Base-by-base conservation (phyloP, 805 yeast species). In the Ogataea saltuana region DNA sequence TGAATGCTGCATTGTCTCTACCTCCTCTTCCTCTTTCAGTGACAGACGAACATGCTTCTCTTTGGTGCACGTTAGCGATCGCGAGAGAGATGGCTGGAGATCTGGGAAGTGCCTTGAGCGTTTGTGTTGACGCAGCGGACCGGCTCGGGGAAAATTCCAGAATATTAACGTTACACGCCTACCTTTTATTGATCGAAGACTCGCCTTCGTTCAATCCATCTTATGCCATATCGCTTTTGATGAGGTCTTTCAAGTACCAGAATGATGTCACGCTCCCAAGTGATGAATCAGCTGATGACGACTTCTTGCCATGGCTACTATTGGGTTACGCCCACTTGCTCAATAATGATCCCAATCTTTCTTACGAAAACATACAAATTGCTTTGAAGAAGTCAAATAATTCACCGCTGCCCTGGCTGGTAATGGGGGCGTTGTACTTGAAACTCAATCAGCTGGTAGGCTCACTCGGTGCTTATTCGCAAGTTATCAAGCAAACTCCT, bases 401-500 rank as follows among this genome's bases (percentile, higher is more conserved):
- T 12, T 71, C 74, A 11, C 79, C 85, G n/a, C 64, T 79, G 38
- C 75, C 83, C 3, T 82, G 88, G 89, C 62, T 82, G 25, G 79
- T 83, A 0, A 79, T 81, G 21, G 89, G 86, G 3, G 71, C 77
- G 10, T 64, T 83, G 37, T 81, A 81, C 53, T 60, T 82, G 43
- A 72, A 72, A 48, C 64, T 80, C 50, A 76, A 76, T 34, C 88
- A 82, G 59, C 58, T 82, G 18, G 75, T 80, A 3, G 88, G 82
- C 54, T 81, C 88, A 0, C 64, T 82, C 39, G 80, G 82, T 5
- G 86, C 87, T 2, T 82, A 78, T 55, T 75, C 85, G 0, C 85
- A 81, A 56, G 86, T 85, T 2, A 71, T 81, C 15, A 66, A 80
- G 34, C 57, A 79, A 9, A 75, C 74, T 49, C 64, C 68, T 31